Conservation (phyloP, 495 filamentous ascomycete genomes). For the Clohesyomyces aquaticus region DNA sequence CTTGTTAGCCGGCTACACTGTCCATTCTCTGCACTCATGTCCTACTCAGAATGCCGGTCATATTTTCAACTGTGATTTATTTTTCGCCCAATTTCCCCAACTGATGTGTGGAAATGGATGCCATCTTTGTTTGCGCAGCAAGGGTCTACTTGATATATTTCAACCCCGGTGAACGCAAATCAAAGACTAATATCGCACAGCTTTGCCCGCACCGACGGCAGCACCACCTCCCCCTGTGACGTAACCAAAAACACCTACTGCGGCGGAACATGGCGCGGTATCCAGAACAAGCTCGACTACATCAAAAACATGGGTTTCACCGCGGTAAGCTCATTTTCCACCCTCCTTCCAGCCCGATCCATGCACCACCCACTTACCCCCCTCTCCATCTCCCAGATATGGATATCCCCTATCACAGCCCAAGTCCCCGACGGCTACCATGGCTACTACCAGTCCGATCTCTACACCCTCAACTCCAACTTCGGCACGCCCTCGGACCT, state of each 20-base stretch:
- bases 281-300: slow-evolving; percentile 69
- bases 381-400: slow-evolving; percentile 14
- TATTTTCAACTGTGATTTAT: background rate
- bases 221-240: slow-evolving; percentile 60
- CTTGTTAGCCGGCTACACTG: background rate
- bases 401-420: slow-evolving; percentile 24
- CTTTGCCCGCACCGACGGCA: slow-evolving; percentile 55
- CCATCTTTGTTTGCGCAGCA: too few species aligned
- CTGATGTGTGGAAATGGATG: too few species aligned
- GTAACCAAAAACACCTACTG: slow-evolving; percentile 64
- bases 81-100: too few species aligned
- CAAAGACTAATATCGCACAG: slow-evolving; percentile 6
- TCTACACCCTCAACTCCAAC: slow-evolving; percentile 64
- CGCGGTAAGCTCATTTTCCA: slow-evolving; percentile 50
- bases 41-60: background rate
- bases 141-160: too few species aligned
- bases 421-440: slow-evolving; percentile 55
- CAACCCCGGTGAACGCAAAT: too few species aligned
- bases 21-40: slow-evolving; percentile 6
- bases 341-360: slow-evolving; percentile 15
- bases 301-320: slow-evolving; percentile 81
- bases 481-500: slow-evolving; percentile 69
- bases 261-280: slow-evolving; percentile 73
- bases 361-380: background rate
- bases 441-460: slow-evolving; percentile 74